Percentiles rank a stretch among this genome's conserved stretches.
phyloP scores from a whole-genome alignment of 192 early-diverging fungal genomes.

The Kappamyces sp. region DNA sequence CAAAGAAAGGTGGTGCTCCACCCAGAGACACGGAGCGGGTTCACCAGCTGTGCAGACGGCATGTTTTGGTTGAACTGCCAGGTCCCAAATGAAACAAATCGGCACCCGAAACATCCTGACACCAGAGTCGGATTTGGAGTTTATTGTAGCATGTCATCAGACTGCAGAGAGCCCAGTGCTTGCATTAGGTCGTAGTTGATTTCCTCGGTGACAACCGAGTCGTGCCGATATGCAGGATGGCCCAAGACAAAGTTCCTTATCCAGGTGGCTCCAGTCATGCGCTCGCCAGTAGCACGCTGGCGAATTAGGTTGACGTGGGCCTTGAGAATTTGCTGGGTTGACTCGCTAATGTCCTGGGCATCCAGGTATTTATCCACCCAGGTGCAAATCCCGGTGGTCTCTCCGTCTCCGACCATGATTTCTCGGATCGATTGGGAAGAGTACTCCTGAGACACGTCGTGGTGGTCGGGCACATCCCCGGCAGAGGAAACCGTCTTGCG shows the following conservation, averaged over 20 bases:
- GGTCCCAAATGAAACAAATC: no score
- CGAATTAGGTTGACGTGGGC: conserved; percentile 74
- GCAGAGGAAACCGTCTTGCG: conserved; percentile 65
- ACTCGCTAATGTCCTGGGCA: conserved; percentile 58
- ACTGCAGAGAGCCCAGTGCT: conserved; percentile 17
- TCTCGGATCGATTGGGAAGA: conserved; percentile 55
- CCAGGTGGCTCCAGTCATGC: conserved; percentile 85
- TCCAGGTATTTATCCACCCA: conserved; percentile 82
- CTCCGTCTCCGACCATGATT: conserved; percentile 80
- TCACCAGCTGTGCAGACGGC: no score
- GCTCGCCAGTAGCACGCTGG: conserved; percentile 69
- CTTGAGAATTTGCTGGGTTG: conserved; percentile 63
- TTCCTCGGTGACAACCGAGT: conserved; percentile 76
- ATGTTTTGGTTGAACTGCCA: no score
- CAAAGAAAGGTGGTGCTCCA: no score
- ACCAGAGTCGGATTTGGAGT: no score
- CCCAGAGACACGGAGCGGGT: no score
- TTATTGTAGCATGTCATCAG: conserved; percentile 11
- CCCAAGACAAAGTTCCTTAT: conserved; percentile 79
- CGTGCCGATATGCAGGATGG: conserved; percentile 83
- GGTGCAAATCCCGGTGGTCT: conserved; percentile 66
- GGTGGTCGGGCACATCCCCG: not conserved
- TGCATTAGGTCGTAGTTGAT: conserved; percentile 85
- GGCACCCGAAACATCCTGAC: no score
- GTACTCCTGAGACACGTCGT: conserved; percentile 14